A percentile compares a stretch with the other conserved stretches of the same genome.
phyloP scores from a whole-genome alignment of 768 basidiomycete species.

The Lentinula raphanica region DNA sequence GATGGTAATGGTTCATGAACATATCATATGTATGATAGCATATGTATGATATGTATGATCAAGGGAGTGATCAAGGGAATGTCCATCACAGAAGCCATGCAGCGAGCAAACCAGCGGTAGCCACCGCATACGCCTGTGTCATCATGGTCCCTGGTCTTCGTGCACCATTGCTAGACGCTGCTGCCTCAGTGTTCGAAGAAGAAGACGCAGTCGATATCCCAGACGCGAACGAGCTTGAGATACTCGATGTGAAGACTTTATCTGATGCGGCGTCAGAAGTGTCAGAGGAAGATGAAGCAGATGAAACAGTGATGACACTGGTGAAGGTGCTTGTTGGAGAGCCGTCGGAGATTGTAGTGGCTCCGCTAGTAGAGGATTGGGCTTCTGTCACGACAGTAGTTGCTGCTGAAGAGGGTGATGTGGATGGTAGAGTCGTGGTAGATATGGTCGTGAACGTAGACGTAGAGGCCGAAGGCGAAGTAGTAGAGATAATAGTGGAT shows the following conservation, averaged over 20 bases:
- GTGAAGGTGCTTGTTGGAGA: not conserved
- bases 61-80: too few species aligned
- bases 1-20: too few species aligned
- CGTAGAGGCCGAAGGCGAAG: not conserved
- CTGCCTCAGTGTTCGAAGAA: not conserved
- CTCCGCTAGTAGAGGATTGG: not conserved
- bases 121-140: not conserved
- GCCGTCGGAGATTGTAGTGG: not conserved
- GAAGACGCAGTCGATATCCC: constrained; percentile 19
- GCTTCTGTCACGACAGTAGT: constrained; percentile 23
- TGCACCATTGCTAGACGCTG: not conserved
- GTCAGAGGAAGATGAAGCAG: not conserved
- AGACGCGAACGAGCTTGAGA: not conserved
- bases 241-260: not conserved
- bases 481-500: too few species aligned
- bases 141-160: not conserved
- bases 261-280: not conserved
- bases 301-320: not conserved
- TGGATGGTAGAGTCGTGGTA: constrained; percentile 22
- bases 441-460: not conserved
- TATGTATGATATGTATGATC: too few species aligned
- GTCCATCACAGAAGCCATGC: constrained; percentile 1
- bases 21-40: too few species aligned
- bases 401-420: constrained; percentile 45
- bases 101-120: not conserved